These are phyloP conservation scores for Hypoxylon sp. DNA, from an alignment of 2,329 filamentous ascomycete species.

Conservation along the genomic window DNA sequence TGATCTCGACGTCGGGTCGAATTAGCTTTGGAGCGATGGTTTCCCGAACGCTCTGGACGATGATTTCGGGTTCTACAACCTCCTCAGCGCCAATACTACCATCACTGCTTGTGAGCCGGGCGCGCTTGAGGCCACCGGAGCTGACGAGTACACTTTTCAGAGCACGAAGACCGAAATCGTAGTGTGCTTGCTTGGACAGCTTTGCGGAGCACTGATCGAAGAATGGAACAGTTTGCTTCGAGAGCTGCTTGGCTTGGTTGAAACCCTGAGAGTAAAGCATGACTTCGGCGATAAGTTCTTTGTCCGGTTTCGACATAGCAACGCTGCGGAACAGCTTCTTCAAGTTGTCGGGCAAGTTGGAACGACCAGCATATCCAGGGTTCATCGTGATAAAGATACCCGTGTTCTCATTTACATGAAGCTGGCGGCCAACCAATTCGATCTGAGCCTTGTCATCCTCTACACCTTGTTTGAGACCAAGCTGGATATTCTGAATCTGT, in stretches of 20 bases:
- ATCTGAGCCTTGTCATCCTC: conserved; percentile 90
- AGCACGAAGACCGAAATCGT: conserved; percentile 97
- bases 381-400: conserved; percentile 99
- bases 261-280: conserved; percentile 99
- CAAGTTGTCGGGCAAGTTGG: conserved; percentile 97
- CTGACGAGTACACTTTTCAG: conserved; percentile 98
- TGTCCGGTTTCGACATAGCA: conserved; percentile 99
- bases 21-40: conserved; percentile 99
- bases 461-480: conserved; percentile 87
- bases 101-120: conserved; percentile 72
- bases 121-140: conserved; percentile 94
- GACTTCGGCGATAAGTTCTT: conserved; percentile 98
- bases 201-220: conserved; percentile 88
- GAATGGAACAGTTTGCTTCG: conserved; percentile 97
- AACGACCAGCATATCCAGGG: conserved; percentile 96
- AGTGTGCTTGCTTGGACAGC: conserved; percentile 96
- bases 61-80: conserved; percentile 92
- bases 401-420: conserved; percentile 91
- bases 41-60: conserved; percentile 97
- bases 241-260: conserved; percentile 92
- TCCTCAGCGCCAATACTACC: conserved; percentile 74
- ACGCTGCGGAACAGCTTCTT: conserved; percentile 99
- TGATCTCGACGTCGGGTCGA: conserved; percentile 87
- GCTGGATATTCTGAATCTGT: conserved; percentile 99
- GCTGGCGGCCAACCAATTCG: conserved; percentile 90